A percentile compares a stretch with the other conserved stretches of the same genome.
Evolutionary conservation across 139 green algal species (phyloP).

Genomic region (Coccomyxa sp.): DNA sequence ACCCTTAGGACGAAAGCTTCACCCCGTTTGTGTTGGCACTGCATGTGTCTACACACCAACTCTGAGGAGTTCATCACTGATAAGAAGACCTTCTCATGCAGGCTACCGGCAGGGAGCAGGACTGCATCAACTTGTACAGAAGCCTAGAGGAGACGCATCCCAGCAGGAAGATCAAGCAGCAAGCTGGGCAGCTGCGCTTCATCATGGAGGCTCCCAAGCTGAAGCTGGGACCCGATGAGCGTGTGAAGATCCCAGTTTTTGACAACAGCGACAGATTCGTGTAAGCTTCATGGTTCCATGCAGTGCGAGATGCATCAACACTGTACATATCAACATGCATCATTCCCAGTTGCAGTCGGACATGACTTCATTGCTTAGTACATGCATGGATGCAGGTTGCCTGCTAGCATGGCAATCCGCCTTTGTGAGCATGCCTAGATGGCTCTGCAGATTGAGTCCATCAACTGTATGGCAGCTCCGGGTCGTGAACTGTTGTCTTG

Average conservation of each 20-base stretch:
- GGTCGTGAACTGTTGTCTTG: too few species aligned
- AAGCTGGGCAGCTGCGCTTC: conserved; percentile 59
- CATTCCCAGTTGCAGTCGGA: not conserved
- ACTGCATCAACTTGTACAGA: conserved; percentile 77
- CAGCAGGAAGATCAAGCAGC: conserved; percentile 22
- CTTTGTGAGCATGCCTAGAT: too few species aligned
- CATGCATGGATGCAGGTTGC: too few species aligned
- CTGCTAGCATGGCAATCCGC: too few species aligned
- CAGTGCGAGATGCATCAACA: not conserved
- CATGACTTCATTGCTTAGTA: too few species aligned
- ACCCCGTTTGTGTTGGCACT: too few species aligned
- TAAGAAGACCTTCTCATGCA: conserved; percentile 23
- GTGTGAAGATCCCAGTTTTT: conserved; percentile 68
- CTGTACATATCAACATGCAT: not conserved
- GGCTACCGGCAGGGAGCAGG: conserved; percentile 61
- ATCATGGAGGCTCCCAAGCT: conserved; percentile 86
- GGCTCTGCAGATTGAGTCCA: too few species aligned
- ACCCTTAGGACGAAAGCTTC: too few species aligned
- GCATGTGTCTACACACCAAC: not conserved
- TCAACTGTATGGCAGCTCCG: too few species aligned
- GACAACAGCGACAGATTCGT: conserved; percentile 40
- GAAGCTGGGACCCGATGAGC: conserved; percentile 61
- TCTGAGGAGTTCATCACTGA: not conserved
- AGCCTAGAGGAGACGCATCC: conserved; percentile 49
- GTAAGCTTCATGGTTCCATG: conserved; percentile 3